Evolutionary conservation across 1,139 yeast genomes (phyloP).

Genomic region (Torulaspora pretoriensis): DNA sequence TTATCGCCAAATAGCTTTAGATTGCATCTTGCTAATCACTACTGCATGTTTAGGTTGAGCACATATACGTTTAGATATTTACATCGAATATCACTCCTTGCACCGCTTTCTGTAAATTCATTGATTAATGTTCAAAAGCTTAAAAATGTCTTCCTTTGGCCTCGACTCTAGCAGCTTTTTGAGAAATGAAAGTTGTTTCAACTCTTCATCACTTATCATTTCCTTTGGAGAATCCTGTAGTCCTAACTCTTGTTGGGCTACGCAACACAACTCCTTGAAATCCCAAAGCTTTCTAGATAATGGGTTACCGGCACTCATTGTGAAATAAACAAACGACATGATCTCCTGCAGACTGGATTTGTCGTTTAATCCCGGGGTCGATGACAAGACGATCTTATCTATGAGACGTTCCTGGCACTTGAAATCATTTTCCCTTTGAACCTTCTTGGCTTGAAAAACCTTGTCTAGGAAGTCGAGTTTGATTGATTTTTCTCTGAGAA

Average conservation of each 20-base stretch:
- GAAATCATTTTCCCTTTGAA: slow-evolving; percentile 23
- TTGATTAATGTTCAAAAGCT: slow-evolving; percentile 44
- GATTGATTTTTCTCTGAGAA: slow-evolving; percentile 66
- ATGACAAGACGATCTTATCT: slow-evolving; percentile 23
- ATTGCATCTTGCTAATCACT: background rate
- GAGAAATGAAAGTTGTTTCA: slow-evolving; percentile 52
- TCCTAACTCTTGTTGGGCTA: slow-evolving; percentile 34
- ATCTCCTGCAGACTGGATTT: slow-evolving; percentile 16
- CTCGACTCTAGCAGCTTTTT: slow-evolving; percentile 60
- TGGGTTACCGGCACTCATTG: slow-evolving; percentile 16
- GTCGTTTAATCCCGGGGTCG: slow-evolving; percentile 1
- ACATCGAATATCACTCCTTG: slow-evolving; percentile 2
- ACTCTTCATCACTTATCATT: slow-evolving; percentile 38
- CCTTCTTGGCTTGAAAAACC: slow-evolving; percentile 35
- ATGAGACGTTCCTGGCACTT: slow-evolving; percentile 31
- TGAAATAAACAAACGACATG: slow-evolving; percentile 27
- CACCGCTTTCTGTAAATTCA: background rate
- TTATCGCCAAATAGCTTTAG: background rate
- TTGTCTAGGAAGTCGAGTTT: slow-evolving; percentile 68
- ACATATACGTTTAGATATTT: slow-evolving; percentile 7
- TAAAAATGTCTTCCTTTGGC: slow-evolving; percentile 62
- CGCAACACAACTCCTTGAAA: slow-evolving; percentile 40
- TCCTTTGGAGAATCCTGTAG: slow-evolving; percentile 27
- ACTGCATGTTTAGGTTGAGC: slow-evolving; percentile 1
- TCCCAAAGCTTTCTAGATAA: slow-evolving; percentile 34